These are phyloP conservation scores for Gossypium aridum DNA, from an alignment of 441 rosid species.

Conservation along the genomic window DNA sequence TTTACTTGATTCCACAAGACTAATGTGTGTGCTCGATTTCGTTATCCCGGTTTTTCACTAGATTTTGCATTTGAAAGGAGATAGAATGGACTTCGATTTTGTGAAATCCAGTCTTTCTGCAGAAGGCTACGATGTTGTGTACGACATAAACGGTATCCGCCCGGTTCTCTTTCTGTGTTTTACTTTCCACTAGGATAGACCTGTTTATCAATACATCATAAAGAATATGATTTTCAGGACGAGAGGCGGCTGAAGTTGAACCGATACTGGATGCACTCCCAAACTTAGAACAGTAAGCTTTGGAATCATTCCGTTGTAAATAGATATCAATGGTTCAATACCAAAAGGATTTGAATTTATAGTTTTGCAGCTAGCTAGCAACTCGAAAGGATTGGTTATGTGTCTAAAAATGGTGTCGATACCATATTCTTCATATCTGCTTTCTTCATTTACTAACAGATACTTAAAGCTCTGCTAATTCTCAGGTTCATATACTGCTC, in stretches of 20 bases:
- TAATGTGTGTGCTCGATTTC: background rate
- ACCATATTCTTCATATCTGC: background rate
- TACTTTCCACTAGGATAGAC: background rate
- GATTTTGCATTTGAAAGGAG: slow-evolving; percentile 94
- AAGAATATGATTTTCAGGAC: slow-evolving; percentile 40
- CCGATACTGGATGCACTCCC: slow-evolving; percentile 89
- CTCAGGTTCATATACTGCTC: slow-evolving; percentile 92
- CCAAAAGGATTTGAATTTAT: background rate
- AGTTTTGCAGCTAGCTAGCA: background rate
- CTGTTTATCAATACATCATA: background rate
- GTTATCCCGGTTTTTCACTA: slow-evolving; percentile 23
- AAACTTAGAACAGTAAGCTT: slow-evolving; percentile 74
- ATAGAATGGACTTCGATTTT: slow-evolving; percentile 78
- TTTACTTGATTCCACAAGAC: background rate
- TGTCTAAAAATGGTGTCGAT: background rate
- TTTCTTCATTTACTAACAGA: background rate
- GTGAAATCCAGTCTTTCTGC: slow-evolving; percentile 92
- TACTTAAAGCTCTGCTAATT: slow-evolving; percentile 17
- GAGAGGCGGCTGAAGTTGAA: slow-evolving; percentile 84
- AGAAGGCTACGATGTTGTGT: slow-evolving; percentile 87
- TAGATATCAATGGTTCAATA: background rate
- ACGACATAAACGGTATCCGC: slow-evolving; percentile 74
- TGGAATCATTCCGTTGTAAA: slow-evolving; percentile 3
- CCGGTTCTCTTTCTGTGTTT: slow-evolving; percentile 6
- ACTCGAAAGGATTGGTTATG: background rate